phyloP scores from a whole-genome alignment of 495 filamentous ascomycete species.

The Cenococcum geophilum region DNA sequence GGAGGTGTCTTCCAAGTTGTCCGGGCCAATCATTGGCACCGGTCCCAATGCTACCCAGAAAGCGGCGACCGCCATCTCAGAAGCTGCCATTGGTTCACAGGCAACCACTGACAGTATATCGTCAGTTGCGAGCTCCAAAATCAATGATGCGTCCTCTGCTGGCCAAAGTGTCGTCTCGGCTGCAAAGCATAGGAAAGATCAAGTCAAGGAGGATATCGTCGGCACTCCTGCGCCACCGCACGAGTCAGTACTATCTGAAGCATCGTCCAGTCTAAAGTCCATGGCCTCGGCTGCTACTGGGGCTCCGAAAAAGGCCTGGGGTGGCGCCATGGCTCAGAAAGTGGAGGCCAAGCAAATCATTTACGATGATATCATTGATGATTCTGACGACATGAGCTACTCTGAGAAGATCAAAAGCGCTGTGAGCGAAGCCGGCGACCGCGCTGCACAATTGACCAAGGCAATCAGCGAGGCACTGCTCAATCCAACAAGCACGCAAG shows the following conservation, averaged over 20 bases:
- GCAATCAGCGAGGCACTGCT: slow-evolving; percentile 51
- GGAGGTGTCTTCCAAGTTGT: slow-evolving; percentile 37
- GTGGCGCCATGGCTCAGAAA: slow-evolving; percentile 51
- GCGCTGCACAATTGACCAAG: slow-evolving; percentile 47
- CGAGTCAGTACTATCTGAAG: slow-evolving; percentile 11
- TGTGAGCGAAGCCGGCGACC: slow-evolving; percentile 46
- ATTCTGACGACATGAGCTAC: slow-evolving; percentile 42
- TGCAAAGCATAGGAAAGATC: slow-evolving; percentile 15
- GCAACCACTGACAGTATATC: slow-evolving; percentile 7
- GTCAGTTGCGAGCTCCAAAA: slow-evolving; percentile 5
- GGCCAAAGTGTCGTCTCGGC: slow-evolving; percentile 13
- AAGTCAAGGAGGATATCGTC: slow-evolving; percentile 5
- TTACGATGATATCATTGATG: slow-evolving; percentile 49
- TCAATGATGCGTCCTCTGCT: neutral
- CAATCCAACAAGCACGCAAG: slow-evolving; percentile 41
- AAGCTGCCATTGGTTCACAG: slow-evolving; percentile 28
- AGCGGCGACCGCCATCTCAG: slow-evolving; percentile 19
- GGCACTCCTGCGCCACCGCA: slow-evolving; percentile 16
- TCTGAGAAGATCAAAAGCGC: slow-evolving; percentile 49
- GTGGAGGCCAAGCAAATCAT: slow-evolving; percentile 47
- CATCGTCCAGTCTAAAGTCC: slow-evolving; percentile 14
- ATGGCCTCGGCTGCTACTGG: slow-evolving; percentile 30
- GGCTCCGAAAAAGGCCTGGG: slow-evolving; percentile 44
- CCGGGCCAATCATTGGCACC: slow-evolving; percentile 35
- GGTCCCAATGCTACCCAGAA: slow-evolving; percentile 26